phyloP scores from a whole-genome alignment of 345 rosid genomes.

The Lumnitzera racemosa region DNA sequence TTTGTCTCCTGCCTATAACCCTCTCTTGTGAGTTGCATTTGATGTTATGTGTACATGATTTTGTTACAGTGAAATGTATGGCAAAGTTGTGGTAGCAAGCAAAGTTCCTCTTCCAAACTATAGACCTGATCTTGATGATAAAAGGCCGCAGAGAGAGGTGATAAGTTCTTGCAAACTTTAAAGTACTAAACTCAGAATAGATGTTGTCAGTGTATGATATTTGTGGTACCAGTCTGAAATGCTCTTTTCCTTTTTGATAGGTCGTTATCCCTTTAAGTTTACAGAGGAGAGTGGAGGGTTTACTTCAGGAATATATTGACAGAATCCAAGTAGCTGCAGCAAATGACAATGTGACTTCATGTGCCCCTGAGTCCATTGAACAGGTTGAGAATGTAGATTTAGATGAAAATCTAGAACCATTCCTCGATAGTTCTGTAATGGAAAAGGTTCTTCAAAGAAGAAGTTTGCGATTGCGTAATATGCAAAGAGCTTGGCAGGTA shows the following conservation, averaged over 20 bases:
- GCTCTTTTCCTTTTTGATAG: slow-evolving; percentile 25
- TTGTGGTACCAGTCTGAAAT: slow-evolving; percentile 3
- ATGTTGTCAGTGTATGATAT: neutral
- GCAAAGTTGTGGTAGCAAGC: slow-evolving; percentile 93
- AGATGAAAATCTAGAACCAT: slow-evolving; percentile 45
- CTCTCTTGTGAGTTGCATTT: neutral
- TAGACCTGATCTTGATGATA: slow-evolving; percentile 96
- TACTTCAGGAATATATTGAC: slow-evolving; percentile 92
- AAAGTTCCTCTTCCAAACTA: slow-evolving; percentile 96
- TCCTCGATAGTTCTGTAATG: slow-evolving; percentile 82
- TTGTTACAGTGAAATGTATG: slow-evolving; percentile 64
- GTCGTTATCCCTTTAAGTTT: slow-evolving; percentile 82
- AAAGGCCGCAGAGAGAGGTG: slow-evolving; percentile 99
- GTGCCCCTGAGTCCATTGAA: slow-evolving; percentile 26
- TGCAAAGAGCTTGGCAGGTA: slow-evolving; percentile 97
- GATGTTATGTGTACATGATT: neutral
- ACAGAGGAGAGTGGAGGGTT: slow-evolving; percentile 91
- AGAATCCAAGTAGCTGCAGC: slow-evolving; percentile 51
- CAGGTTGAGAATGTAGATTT: slow-evolving; percentile 35
- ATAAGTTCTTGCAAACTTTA: slow-evolving; percentile 11
- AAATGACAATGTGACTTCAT: slow-evolving; percentile 25
- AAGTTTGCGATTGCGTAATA: slow-evolving; percentile 83
- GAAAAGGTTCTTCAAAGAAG: slow-evolving; percentile 91
- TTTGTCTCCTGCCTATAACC: neutral
- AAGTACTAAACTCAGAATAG: neutral